phyloP scores from a whole-genome alignment of 305 asterid species.

The Caryopteris hybrid region DNA sequence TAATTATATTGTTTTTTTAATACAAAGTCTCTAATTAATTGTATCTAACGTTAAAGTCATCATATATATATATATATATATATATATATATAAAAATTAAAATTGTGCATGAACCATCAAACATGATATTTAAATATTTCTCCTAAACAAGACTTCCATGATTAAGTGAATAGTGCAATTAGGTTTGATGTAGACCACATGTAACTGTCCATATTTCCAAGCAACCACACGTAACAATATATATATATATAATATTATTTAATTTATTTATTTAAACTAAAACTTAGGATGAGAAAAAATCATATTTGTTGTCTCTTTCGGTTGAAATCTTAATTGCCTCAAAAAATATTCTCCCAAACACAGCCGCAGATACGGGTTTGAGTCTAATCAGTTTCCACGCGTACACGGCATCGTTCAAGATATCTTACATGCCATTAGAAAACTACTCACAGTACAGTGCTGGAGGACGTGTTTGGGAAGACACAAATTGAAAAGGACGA shows the following conservation, averaged over 20 bases:
- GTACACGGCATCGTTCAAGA: slow-evolving; percentile 26
- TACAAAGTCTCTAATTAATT: background rate
- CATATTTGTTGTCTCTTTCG: slow-evolving; percentile 26
- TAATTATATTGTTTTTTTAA: no score
- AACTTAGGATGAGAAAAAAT: slow-evolving; percentile 7
- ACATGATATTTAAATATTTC: background rate
- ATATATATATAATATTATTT: background rate
- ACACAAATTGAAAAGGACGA: background rate
- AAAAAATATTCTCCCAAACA: background rate
- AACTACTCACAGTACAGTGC: background rate
- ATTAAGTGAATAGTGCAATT: background rate
- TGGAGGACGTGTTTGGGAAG: background rate
- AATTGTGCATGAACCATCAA: slow-evolving; percentile 9
- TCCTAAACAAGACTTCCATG: background rate
- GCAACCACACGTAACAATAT: slow-evolving; percentile 11
- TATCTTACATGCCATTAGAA: background rate
- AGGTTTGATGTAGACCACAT: background rate
- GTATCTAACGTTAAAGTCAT: background rate
- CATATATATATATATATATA: no score
- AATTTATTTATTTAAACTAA: background rate
- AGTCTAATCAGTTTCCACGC: slow-evolving; percentile 19
- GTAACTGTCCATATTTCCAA: background rate
- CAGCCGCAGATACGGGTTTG: slow-evolving; percentile 7
- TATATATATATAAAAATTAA: background rate
- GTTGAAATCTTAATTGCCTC: slow-evolving; percentile 20